Conservation (phyloP, 2,329 filamentous ascomycete genomes). For the Botrytis fragariae region DNA sequence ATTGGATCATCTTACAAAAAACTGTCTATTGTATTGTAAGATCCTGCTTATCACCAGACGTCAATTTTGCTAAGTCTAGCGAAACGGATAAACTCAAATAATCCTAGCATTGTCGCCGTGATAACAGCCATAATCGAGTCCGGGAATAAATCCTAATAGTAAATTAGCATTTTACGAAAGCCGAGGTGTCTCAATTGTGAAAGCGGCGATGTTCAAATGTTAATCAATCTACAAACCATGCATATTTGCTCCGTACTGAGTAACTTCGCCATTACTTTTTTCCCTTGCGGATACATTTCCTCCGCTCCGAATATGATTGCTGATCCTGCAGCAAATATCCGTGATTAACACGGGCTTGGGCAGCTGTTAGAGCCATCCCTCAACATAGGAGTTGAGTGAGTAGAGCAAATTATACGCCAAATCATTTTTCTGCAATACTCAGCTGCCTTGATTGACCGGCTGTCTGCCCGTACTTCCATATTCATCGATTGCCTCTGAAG, state of each 20-base stretch:
- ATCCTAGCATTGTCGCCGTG: neutral
- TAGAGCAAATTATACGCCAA: neutral
- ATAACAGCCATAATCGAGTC: neutral
- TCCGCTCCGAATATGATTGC: neutral
- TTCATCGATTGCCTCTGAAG: neutral
- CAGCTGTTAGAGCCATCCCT: neutral
- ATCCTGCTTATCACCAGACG: slow-evolving; percentile 3
- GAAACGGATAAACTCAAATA: neutral
- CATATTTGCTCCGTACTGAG: neutral
- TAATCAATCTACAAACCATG: neutral
- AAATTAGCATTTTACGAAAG: neutral
- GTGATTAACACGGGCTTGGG: slow-evolving; percentile 6
- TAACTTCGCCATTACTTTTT: slow-evolving; percentile 9
- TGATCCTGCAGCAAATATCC: neutral
- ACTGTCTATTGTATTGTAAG: neutral
- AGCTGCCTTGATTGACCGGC: slow-evolving; percentile 30
- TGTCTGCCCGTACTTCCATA: slow-evolving; percentile 35
- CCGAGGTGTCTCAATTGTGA: neutral
- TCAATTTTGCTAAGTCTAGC: neutral
- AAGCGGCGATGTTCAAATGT: neutral
- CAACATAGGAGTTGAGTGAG: neutral
- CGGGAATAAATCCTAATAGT: neutral
- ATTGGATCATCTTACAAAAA: neutral
- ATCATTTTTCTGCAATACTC: slow-evolving; percentile 19
- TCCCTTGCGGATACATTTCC: slow-evolving; percentile 1